Evolutionary conservation across 2,329 filamentous ascomycete genomes (phyloP).

Genomic region (Botrytis sinoallii): DNA sequence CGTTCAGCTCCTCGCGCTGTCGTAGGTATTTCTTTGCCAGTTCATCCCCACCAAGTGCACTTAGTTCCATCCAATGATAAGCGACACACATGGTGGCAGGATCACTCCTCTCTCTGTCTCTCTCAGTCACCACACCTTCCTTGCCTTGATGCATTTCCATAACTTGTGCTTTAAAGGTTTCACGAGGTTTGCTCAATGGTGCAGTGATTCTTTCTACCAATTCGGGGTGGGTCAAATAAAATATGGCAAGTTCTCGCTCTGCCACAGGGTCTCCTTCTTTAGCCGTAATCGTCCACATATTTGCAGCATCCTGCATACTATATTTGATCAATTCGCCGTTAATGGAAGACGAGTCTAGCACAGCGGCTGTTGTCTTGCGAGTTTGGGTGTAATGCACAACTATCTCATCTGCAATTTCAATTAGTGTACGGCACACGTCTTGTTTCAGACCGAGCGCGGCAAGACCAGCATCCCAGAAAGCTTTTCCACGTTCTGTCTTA

Average conservation of each 20-base stretch:
- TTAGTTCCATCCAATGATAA: slow-evolving; percentile 95
- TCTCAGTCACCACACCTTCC: slow-evolving; percentile 42
- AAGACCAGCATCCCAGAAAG: slow-evolving; percentile 78
- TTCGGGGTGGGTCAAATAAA: slow-evolving; percentile 90
- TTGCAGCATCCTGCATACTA: slow-evolving; percentile 75
- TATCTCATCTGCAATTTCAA: slow-evolving; percentile 67
- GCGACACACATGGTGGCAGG: slow-evolving; percentile 89
- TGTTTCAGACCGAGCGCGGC: slow-evolving; percentile 88
- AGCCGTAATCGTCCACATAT: slow-evolving; percentile 89
- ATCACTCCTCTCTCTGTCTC: slow-evolving; percentile 66
- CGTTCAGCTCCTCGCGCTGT: slow-evolving; percentile 48
- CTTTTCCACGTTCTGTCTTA: slow-evolving; percentile 64
- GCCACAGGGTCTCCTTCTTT: slow-evolving; percentile 87
- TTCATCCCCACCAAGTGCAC: slow-evolving; percentile 80
- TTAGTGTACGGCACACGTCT: slow-evolving; percentile 65
- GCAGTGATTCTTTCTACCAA: slow-evolving; percentile 76
- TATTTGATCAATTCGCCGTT: slow-evolving; percentile 53
- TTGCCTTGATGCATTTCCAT: slow-evolving; percentile 64
- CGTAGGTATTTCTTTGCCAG: slow-evolving; percentile 78
- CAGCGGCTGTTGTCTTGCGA: slow-evolving; percentile 44
- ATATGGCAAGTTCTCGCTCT: slow-evolving; percentile 87
- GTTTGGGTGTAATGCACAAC: slow-evolving; percentile 65
- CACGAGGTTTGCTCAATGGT: slow-evolving; percentile 77
- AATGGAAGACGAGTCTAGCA: slow-evolving; percentile 36
- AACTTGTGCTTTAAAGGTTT: slow-evolving; percentile 86